Base-by-base conservation (phyloP, 768 basidiomycete species). In the Pisolithus microcarpus region DNA sequence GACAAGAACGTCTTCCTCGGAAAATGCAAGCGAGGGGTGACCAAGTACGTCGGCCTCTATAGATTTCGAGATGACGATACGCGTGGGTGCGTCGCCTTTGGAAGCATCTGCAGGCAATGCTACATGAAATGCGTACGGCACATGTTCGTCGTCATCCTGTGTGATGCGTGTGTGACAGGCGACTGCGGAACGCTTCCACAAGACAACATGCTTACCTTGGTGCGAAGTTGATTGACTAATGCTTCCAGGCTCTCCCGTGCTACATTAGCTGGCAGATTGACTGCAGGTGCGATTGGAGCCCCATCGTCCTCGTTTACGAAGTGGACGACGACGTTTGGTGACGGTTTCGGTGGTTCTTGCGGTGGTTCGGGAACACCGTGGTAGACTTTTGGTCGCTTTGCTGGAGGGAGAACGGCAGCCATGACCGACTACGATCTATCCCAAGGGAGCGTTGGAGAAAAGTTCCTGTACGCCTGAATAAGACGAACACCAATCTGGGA, bases 251-350 rank as follows among this genome's bases (percentile, higher is more conserved):
- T 88, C 55, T 93, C 88, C 52, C 91, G 71, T 7, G 83, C 79
- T 8, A 94, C 77, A 70, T 93, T 87, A 23, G 94, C 89, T 11
- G 92, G 94, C 44, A 97, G 69, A 66, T 82, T 91, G 63, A 98
- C 84, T 0, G 88, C 82, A 46, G 94, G 92, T 21, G 92, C 94
- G 19, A 98, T 73, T 4, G 82, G 70, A 51, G 74, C 71, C 0
- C 85, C 91, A 66, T 94, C 87, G 46, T 93, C 86, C 52, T 94
- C 90, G 3, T 86, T 87, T 24, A 93, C 84, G 65, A 98, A 97
- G 61, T 95, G 91, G 19, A 96, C 92, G 15, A 97, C 78, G 51
- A 98, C 72, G 55, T 84, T 84, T 0, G 84, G 81, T 1, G 82
- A 74, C 9, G 70, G 68, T 52, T 68, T 65, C 13, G 65, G 58